Base-by-base conservation (phyloP, 441 rosid species). In the Jatropha multifida region DNA sequence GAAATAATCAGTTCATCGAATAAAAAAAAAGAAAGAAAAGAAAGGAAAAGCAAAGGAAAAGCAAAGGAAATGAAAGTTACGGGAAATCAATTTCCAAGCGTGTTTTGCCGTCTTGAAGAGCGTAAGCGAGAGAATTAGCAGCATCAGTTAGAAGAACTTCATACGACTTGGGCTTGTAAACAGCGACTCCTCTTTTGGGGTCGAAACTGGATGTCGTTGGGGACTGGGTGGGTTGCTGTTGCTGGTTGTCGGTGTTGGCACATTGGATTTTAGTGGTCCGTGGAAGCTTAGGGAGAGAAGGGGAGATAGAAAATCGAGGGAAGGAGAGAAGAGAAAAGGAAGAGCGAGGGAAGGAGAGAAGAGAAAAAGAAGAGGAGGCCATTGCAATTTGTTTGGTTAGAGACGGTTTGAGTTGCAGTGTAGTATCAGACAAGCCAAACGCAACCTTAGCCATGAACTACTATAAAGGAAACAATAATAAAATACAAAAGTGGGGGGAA, bases 11-110 rank as follows among this genome's bases (percentile, higher is more conserved):
- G 49, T 12, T 3, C 46, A 55, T 7, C 3, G 46, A 60, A 58
- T 7, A 44, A 52, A 67, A 78, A 66, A 18, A 74, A 41, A 11
- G 62, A 52, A 71, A 15, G 23, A 14, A 44, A 69, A 55, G 1
- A 46, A 37, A 27, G 8, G 38, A 42, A 67, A 78, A 66, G 13
- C 13, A 18, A 74, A 41, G 9, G 62, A 52, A 71, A 15, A 27
- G 18, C 65, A 40, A 20, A 27, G 51, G 69, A 66, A 65, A 65
- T 10, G 52, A 37, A 17, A 61, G 14, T 82, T 88, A 94, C 97
- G 97, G 97, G 82, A 94, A 93, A 77, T 94, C 97, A 73, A 94
- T 93, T 78, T 94, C 97, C 75, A 94, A 48, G 70, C 97, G 94
- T 69, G 84, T 83, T 81, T 86, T 89, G 49, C 93, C 94, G 61